Base-by-base conservation (phyloP, 768 basidiomycete species). In the Boletus reticuloceps region DNA sequence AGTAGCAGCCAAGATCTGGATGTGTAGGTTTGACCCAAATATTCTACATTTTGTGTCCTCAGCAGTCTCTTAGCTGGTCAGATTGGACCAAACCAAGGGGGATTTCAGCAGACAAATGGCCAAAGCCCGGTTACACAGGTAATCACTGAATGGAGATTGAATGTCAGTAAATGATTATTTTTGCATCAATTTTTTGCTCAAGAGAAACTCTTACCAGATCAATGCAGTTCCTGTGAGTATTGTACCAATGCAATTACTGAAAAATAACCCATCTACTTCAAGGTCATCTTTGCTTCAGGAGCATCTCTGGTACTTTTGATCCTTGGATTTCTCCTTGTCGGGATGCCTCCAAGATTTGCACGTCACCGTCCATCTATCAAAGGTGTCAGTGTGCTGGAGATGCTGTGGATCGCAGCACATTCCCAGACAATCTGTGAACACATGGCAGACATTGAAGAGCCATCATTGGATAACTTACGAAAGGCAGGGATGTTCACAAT, bases 161-260 rank as follows among this genome's bases (percentile, higher is more conserved):
- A 62, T 54, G 61, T 62, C 12, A 44, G 61, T 22, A 14, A 8
- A 22, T 5, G 13, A 16, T 9, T 46, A 13, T 25, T 22, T n/a
- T 16, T 22, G 9, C 6, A 14, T 8, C 1, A 2, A 10, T 43
- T 5, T 22, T 25, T 43, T 25, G n/a, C 20, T 61, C 5, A 51
- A 14, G 34, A 1, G 6, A 5, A 22, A 0, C 9, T 1, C 14
- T 16, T 12, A 3, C 14, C 7, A 64, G 62, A 58, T 63, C 46
- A 63, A 63, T 48, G 4, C 13, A 12, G 9, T 60, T 25, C 62
- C 62, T 9, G 62, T 64, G 5, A 45, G 63, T 20, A 12, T 51
- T 40, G 1, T 5, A 37, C n/a, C 10, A 46, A 31, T 41, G n/a
- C 5, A 34, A 39, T 10, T 0, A 41, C 10, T 25, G 25, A 20